phyloP scores from a whole-genome alignment of 1,284 basidiomycete genomes.

The Peniophora sp. region DNA sequence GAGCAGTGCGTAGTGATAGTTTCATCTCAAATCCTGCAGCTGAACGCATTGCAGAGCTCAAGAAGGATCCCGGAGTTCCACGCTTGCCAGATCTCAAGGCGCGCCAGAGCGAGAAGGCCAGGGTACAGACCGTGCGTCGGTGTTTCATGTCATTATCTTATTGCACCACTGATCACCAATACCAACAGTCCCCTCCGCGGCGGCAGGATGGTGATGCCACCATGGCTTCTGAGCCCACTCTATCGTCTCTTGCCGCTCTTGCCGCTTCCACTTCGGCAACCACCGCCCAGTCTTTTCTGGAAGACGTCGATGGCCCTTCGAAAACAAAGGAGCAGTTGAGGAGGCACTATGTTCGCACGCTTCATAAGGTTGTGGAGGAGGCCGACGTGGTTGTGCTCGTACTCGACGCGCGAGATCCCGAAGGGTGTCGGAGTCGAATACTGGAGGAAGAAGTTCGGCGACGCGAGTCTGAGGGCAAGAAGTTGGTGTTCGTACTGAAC shows the following conservation, averaged over 20 bases:
- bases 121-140: conserved; percentile 27
- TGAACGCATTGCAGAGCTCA: conserved; percentile 43
- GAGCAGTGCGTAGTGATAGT: conserved; percentile 34
- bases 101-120: conserved; percentile 47
- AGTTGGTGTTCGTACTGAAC: conserved; percentile 84
- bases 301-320: conserved; percentile 10
- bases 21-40: background rate
- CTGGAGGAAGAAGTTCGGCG: conserved; percentile 88
- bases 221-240: conserved; percentile 57
- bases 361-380: conserved; percentile 91
- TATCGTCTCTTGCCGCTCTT: conserved; percentile 15
- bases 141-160: background rate
- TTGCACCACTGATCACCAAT: conserved; percentile 8
- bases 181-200: conserved; percentile 14
- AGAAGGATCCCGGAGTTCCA: conserved; percentile 79
- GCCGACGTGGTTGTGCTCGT: conserved; percentile 88
- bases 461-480: conserved; percentile 81
- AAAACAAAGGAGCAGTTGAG: conserved; percentile 63
- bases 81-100: conserved; percentile 64
- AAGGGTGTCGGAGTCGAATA: conserved; percentile 79
- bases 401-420: conserved; percentile 87
- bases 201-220: conserved; percentile 43
- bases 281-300: conserved; percentile 16
- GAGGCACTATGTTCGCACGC: conserved; percentile 62
- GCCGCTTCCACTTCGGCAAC: conserved; percentile 17